These are phyloP conservation scores for Polygonum aviculare DNA, from an alignment of 148 eudicot species.

Conservation along the genomic window DNA sequence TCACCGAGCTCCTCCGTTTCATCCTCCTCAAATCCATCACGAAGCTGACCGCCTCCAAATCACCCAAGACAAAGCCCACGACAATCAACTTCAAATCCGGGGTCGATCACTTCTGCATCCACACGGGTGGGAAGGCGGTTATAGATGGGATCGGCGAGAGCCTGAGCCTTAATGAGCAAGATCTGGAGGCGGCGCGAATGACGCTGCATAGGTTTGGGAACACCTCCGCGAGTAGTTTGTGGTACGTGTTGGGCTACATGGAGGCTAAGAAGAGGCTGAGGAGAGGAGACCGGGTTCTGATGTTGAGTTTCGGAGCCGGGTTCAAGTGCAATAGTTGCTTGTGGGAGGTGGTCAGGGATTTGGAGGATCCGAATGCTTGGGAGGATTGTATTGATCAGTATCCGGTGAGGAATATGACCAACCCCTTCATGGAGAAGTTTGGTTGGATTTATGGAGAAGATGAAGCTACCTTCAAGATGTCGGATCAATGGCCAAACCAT, in stretches of 20 bases:
- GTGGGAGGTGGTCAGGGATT: conserved; percentile 63
- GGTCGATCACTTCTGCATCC: conserved; percentile 53
- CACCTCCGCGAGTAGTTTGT: conserved; percentile 52
- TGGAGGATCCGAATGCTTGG: conserved; percentile 50
- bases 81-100: conserved; percentile 35
- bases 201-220: conserved; percentile 54
- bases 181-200: conserved; percentile 60
- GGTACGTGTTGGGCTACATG: conserved; percentile 59
- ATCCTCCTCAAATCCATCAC: conserved; percentile 10
- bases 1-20: conserved; percentile 36
- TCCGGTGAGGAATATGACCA: conserved; percentile 32
- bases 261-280: conserved; percentile 48
- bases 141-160: conserved; percentile 48
- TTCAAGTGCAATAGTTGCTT: conserved; percentile 66
- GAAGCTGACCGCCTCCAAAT: background rate
- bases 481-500: background rate
- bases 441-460: conserved; percentile 58
- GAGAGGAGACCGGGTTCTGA: conserved; percentile 38
- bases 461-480: conserved; percentile 22
- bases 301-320: conserved; percentile 59
- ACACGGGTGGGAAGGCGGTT: conserved; percentile 55
- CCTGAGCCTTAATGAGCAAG: conserved; percentile 22
- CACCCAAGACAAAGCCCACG: background rate
- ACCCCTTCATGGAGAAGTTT: conserved; percentile 52
- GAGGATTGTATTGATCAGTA: conserved; percentile 35